Evolutionary conservation across 75 land plant genomes (phyloP).

Genomic region (Cryptomeria japonica): DNA sequence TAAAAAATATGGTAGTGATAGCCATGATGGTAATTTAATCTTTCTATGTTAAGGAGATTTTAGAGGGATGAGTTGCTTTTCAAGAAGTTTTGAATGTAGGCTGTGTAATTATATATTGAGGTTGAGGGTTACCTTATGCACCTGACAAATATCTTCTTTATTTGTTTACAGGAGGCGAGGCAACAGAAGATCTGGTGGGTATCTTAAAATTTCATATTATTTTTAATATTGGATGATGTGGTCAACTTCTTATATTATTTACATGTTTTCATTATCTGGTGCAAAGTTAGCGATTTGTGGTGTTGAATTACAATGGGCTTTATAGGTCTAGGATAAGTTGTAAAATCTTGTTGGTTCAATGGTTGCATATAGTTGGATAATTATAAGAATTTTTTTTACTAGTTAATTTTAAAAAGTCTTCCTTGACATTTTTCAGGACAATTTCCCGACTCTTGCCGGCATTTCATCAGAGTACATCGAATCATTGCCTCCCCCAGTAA

Average conservation of each 20-base stretch:
- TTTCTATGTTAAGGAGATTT: not conserved
- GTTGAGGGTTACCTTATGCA: not conserved
- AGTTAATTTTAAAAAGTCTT: not conserved
- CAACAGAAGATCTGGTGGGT: not conserved
- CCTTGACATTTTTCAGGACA: not conserved
- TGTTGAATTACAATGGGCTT: not conserved
- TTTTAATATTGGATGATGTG: not conserved
- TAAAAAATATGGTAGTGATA: not conserved
- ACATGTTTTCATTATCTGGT: not conserved
- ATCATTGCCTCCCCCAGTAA: slow-evolving; percentile 44
- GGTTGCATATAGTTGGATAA: not conserved
- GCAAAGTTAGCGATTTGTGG: not conserved
- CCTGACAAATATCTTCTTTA: not conserved
- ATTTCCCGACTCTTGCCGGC: not conserved
- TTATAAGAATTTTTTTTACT: not conserved
- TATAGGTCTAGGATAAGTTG: not conserved
- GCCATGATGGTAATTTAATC: not conserved
- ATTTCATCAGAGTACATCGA: slow-evolving; percentile 16
- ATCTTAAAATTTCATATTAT: not conserved
- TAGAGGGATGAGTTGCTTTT: not conserved
- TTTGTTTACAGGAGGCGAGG: not conserved
- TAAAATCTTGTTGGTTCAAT: not conserved
- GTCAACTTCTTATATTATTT: not conserved
- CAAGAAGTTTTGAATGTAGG: not conserved
- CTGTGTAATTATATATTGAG: not conserved